phyloP scores from a whole-genome alignment of 2,329 filamentous ascomycete genomes.

The Bipolaris sorokiniana region DNA sequence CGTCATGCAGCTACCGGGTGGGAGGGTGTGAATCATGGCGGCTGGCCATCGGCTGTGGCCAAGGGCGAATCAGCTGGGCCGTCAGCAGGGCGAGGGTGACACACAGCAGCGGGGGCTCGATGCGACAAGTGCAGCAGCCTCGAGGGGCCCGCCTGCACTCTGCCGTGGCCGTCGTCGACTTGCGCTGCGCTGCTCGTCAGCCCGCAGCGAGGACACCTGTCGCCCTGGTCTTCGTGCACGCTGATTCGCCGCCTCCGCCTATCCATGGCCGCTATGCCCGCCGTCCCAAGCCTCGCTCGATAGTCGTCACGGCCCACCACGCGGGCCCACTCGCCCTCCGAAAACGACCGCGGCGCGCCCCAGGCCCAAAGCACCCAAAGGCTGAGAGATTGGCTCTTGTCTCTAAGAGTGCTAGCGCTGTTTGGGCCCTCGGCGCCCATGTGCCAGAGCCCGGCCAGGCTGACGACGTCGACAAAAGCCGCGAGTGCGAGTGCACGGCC shows the following conservation, averaged over 20 bases:
- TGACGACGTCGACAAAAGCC: conserved; percentile 43
- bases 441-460: conserved; percentile 30
- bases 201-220: conserved; percentile 27
- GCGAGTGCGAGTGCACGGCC: conserved; percentile 37
- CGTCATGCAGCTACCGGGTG: conserved; percentile 30
- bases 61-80: conserved; percentile 25
- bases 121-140: conserved; percentile 40
- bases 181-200: conserved; percentile 24
- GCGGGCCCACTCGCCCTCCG: conserved; percentile 12
- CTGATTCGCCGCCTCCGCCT: neutral
- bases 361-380: conserved; percentile 35
- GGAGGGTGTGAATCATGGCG: conserved; percentile 36
- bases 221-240: neutral
- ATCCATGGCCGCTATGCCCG: conserved; percentile 6
- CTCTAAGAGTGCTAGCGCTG: conserved; percentile 21
- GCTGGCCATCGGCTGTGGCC: conserved; percentile 31
- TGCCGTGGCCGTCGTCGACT: conserved; percentile 13
- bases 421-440: conserved; percentile 14
- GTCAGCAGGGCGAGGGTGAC: conserved; percentile 29
- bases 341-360: conserved; percentile 38
- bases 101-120: conserved; percentile 36
- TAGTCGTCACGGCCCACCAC: conserved; percentile 6
- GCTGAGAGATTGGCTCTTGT: conserved; percentile 28
- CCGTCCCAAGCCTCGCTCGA: conserved; percentile 2
- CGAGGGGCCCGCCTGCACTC: conserved; percentile 17